Evolutionary conservation across 2,329 filamentous ascomycete species (phyloP).

Genomic region (Aspergillus sojae): DNA sequence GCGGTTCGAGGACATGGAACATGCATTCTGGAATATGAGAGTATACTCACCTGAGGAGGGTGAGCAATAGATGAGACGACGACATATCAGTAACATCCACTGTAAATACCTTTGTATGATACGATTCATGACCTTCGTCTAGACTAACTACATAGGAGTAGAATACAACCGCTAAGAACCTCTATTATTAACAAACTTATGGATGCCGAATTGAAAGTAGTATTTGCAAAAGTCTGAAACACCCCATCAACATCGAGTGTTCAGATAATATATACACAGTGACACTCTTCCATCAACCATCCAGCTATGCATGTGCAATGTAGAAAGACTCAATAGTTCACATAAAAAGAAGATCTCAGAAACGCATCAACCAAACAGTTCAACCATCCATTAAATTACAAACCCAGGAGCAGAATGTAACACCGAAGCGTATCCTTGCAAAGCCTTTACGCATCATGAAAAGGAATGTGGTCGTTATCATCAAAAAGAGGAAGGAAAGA

Average conservation of each 20-base stretch:
- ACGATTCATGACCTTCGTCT: neutral
- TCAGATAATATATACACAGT: slow-evolving; percentile 11
- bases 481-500: slow-evolving; percentile 8
- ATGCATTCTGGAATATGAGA: slow-evolving; percentile 43
- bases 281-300: slow-evolving; percentile 1
- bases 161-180: neutral
- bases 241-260: neutral
- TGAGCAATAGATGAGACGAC: neutral
- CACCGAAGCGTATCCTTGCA: slow-evolving; percentile 8
- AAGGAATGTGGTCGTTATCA: slow-evolving; percentile 6
- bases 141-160: neutral
- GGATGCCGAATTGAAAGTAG: neutral
- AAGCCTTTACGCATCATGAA: neutral
- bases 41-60: slow-evolving; percentile 31
- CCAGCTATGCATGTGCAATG: slow-evolving; percentile 2
- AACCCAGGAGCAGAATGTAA: slow-evolving; percentile 11
- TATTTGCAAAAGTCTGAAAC: neutral
- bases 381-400: slow-evolving; percentile 17
- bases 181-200: too few species aligned
- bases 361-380: neutral
- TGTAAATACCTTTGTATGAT: neutral
- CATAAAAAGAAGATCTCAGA: neutral
- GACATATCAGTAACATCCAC: neutral
- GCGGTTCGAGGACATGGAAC: slow-evolving; percentile 34
- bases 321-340: neutral